phyloP scores from a whole-genome alignment of 768 basidiomycete species.

The Amanita pallidorosea region DNA sequence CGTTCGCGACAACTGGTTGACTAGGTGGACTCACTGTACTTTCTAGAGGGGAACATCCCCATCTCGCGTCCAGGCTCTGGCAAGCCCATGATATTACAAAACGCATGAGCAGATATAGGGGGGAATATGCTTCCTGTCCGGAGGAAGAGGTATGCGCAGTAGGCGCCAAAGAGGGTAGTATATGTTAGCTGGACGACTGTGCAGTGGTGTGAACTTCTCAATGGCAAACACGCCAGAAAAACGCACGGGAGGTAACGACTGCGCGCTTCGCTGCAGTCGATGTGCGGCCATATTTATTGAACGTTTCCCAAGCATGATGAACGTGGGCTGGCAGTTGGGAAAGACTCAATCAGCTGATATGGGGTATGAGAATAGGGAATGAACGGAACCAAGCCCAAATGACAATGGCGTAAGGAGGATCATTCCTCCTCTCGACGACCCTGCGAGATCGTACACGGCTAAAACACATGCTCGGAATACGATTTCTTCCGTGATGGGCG shows the following conservation, averaged over 20 bases:
- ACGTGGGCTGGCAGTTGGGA: conserved; percentile 47
- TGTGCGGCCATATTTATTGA: conserved; percentile 63
- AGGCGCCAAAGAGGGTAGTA: conserved; percentile 89
- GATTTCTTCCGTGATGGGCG: conserved; percentile 85
- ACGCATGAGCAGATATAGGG: conserved; percentile 70
- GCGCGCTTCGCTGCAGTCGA: conserved; percentile 54
- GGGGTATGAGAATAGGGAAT: no score
- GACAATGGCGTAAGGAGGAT: conserved; percentile 75
- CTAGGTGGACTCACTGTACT: conserved; percentile 30
- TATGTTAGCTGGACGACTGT: conserved; percentile 83
- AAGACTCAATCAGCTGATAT: neutral
- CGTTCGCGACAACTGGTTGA: neutral
- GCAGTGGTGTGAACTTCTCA: neutral
- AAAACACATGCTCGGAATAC: conserved; percentile 85
- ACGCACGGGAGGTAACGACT: conserved; percentile 41
- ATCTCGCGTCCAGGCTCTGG: conserved; percentile 59
- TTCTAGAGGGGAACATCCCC: conserved; percentile 35
- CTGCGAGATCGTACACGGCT: conserved; percentile 58
- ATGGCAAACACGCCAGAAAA: neutral
- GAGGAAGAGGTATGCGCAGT: conserved; percentile 77
- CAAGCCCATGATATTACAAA: conserved; percentile 93
- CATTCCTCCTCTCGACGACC: conserved; percentile 42
- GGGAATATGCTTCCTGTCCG: conserved; percentile 77
- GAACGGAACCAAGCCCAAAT: conserved; percentile 75
- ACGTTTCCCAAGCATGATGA: conserved; percentile 89